Conservation (phyloP, 1,284 basidiomycete species). For the Amylostereum areolatum region DNA sequence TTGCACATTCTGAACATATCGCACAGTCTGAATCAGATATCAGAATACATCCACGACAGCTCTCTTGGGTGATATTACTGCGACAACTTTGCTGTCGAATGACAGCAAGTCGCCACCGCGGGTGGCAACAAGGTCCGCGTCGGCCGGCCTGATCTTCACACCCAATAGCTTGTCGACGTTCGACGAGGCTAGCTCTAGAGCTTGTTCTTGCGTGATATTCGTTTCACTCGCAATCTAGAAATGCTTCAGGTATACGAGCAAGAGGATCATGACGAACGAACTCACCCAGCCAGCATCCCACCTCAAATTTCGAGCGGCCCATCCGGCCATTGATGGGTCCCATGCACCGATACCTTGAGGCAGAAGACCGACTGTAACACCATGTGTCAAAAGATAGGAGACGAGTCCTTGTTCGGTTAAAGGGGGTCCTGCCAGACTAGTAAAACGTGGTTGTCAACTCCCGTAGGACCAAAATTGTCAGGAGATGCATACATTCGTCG, state of each 20-base stretch:
- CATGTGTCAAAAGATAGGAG: constrained; percentile 42
- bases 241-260: constrained; percentile 18
- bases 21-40: not conserved
- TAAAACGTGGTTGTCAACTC: constrained; percentile 9
- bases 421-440: constrained; percentile 64
- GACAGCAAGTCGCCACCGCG: constrained; percentile 51
- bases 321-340: constrained; percentile 24
- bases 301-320: constrained; percentile 55
- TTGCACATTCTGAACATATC: too few relatives aligned
- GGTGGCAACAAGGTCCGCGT: constrained; percentile 59
- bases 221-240: constrained; percentile 34
- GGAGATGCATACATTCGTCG: constrained; percentile 47
- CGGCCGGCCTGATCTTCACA: constrained; percentile 29
- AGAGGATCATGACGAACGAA: constrained; percentile 5
- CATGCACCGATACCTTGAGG: constrained; percentile 42
- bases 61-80: constrained; percentile 40
- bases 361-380: constrained; percentile 56
- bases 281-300: constrained; percentile 65
- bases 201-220: constrained; percentile 32
- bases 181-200: constrained; percentile 51
- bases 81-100: constrained; percentile 53
- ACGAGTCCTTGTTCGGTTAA: constrained; percentile 50
- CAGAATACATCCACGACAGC: constrained; percentile 37
- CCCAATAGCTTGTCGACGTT: constrained; percentile 67
- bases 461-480: constrained; percentile 27